Evolutionary conservation across 495 filamentous ascomycete species (phyloP), one percentile per base, ranked within the genome.

Genomic region (Astrothelium macrocarpum): DNA sequence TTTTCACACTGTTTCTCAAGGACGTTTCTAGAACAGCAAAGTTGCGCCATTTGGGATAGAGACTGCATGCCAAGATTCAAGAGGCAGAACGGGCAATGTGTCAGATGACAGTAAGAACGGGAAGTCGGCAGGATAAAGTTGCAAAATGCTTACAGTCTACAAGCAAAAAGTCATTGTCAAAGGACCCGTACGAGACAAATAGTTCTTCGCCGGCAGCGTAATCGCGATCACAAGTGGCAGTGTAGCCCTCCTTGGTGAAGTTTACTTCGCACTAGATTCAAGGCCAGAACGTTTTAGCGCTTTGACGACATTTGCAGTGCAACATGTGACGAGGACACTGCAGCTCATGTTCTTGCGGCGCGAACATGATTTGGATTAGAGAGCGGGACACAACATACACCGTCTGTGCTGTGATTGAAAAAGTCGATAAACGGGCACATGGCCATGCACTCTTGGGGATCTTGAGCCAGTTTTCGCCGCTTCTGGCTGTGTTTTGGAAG

Each of bases 381-480:
- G 12, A 29, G 16, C 11, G 9, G 20, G 20, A 5, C 1, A 71
- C 60, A 70, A 73, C 74, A 69, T 53, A 69, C 70, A 12, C 80
- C 84, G 1, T 73, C 73, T 67, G 87, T 83, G 1, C 79, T 76
- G 72, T 93, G 90, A 71, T 95, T 95, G 75, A 95, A 91, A 62
- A 90, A 85, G 76, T 95, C 90, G 1, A 89, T 85, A 63, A 94
- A 89, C 1, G 90, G 91, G 73, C 88, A 81, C 64, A 95, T 72
- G 1, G 84, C 87, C 84, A 95, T 88, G 61, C 85, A 82, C 73
- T 93, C 87, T 29, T 56, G 49, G 4, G 49, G 49, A 68, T 90
- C 87, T 18, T 66, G 59, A 4, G 62, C 66, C 1, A 74, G 76
- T 29, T 78, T 74, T 31, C 76, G 70, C 0, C 83, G 80, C 16